Evolutionary conservation across 805 yeast genomes (phyloP).

Genomic region (Pichia thaimueangensis): DNA sequence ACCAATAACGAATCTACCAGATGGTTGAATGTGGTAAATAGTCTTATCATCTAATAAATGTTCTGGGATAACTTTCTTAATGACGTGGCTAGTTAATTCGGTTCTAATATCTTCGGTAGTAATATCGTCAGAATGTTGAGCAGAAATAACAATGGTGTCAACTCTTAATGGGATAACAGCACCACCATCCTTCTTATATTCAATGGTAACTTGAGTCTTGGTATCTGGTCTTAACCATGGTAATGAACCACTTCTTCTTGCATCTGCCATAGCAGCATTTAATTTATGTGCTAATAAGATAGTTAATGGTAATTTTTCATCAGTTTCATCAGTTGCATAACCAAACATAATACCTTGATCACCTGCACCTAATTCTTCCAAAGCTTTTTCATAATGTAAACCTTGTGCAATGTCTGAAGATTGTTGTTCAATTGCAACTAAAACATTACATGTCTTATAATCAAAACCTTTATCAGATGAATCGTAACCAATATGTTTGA

Average conservation of each 20-base stretch:
- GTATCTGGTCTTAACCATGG: constrained; percentile 99
- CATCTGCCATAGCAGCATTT: constrained; percentile 93
- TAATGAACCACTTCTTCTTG: constrained; percentile 92
- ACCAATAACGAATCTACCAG: constrained; percentile 99
- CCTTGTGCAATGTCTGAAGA: constrained; percentile 99
- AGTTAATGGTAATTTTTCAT: constrained; percentile 94
- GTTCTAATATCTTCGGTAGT: constrained; percentile 86
- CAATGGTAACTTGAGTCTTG: constrained; percentile 98
- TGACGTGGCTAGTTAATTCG: constrained; percentile 69
- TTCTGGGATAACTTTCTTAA: constrained; percentile 89
- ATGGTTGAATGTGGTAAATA: constrained; percentile 96
- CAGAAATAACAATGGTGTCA: constrained; percentile 94
- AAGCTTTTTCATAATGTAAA: constrained; percentile 90
- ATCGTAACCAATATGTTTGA: constrained; percentile 98
- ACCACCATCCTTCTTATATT: constrained; percentile 90
- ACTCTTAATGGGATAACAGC: constrained; percentile 94
- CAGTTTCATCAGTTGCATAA: constrained; percentile 98
- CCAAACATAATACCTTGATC: constrained; percentile 99
- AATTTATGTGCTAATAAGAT: constrained; percentile 90
- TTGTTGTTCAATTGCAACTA: constrained; percentile 99
- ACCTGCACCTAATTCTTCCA: constrained; percentile 99
- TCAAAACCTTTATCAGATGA: constrained; percentile 94
- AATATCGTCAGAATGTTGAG: constrained; percentile 96
- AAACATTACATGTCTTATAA: constrained; percentile 97
- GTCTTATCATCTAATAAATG: constrained; percentile 90